A percentile compares a stretch with the other conserved stretches of the same genome.
phyloP scores from a whole-genome alignment of 805 yeast genomes.

The Starmerella bombicola region DNA sequence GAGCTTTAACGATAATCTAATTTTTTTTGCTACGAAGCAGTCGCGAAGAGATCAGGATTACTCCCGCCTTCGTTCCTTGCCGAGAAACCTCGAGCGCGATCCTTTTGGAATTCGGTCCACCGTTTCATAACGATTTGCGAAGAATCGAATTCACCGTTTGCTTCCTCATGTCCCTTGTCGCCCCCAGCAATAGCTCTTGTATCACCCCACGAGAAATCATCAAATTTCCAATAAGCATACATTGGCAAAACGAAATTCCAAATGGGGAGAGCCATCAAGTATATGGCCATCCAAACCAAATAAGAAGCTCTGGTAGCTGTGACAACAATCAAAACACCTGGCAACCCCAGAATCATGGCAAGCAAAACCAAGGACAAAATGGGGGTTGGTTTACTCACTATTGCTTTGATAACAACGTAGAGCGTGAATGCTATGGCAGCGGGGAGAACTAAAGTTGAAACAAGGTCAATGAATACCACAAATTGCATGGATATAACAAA shows the following conservation, averaged over 20 bases:
- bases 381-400: constrained; percentile 65
- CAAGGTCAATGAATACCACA: constrained; percentile 66
- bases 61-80: no score
- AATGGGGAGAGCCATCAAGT: constrained; percentile 71
- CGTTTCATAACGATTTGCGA: constrained; percentile 78
- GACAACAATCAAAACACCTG: constrained; percentile 66
- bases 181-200: constrained; percentile 71
- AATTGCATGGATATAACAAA: constrained; percentile 94
- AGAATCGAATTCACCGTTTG: constrained; percentile 81
- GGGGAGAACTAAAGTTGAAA: constrained; percentile 82
- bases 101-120: constrained; percentile 89
- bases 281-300: constrained; percentile 65
- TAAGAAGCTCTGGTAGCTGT: constrained; percentile 67
- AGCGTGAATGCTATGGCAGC: constrained; percentile 75
- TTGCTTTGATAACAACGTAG: constrained; percentile 62
- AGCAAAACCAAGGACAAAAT: constrained; percentile 60
- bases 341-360: constrained; percentile 71
- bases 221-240: constrained; percentile 89
- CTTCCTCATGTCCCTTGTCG: constrained; percentile 54
- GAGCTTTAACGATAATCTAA: no score
- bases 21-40: no score
- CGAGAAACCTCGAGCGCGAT: constrained; percentile 38
- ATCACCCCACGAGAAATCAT: constrained; percentile 94
- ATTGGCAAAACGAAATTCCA: constrained; percentile 85
- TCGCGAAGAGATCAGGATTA: no score